Percentiles rank a stretch among this genome's conserved stretches.
Evolutionary conservation across 1,139 yeast species (phyloP).

Genomic region (Kodamaea fungicola): DNA sequence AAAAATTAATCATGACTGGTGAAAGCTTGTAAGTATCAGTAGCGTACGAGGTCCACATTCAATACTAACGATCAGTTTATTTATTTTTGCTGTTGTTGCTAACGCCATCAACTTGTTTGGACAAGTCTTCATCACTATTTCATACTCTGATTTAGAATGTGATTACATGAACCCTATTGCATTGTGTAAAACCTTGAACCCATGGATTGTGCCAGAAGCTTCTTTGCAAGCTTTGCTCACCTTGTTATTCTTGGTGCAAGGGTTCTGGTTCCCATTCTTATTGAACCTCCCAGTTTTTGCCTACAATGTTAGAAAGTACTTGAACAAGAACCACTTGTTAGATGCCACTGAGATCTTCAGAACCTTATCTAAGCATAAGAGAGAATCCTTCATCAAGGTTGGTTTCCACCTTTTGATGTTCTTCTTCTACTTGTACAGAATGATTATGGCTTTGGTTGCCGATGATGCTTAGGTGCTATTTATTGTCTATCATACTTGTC

Average conservation of each 20-base stretch:
- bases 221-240: constrained; percentile 76
- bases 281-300: constrained; percentile 85
- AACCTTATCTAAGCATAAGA: constrained; percentile 89
- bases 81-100: constrained; percentile 77
- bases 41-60: neutral
- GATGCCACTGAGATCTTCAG: constrained; percentile 98
- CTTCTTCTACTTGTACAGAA: constrained; percentile 92
- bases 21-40: constrained; percentile 24
- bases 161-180: constrained; percentile 97
- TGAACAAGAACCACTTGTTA: constrained; percentile 77
- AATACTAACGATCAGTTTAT: constrained; percentile 44
- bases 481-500: constrained; percentile 10
- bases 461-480: constrained; percentile 40
- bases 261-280: constrained; percentile 90
- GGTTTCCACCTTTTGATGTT: constrained; percentile 90
- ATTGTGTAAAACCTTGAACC: constrained; percentile 87
- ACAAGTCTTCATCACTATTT: constrained; percentile 89
- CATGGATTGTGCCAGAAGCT: constrained; percentile 89
- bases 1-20: constrained; percentile 17
- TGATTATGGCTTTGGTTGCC: constrained; percentile 91
- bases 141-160: constrained; percentile 91
- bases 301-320: constrained; percentile 69
- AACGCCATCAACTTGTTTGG: constrained; percentile 86
- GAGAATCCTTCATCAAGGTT: constrained; percentile 83
- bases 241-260: constrained; percentile 71